Percentiles rank a stretch among this genome's conserved stretches.
Conservation (phyloP, 768 basidiomycete species). For the Boletales sp. region DNA sequence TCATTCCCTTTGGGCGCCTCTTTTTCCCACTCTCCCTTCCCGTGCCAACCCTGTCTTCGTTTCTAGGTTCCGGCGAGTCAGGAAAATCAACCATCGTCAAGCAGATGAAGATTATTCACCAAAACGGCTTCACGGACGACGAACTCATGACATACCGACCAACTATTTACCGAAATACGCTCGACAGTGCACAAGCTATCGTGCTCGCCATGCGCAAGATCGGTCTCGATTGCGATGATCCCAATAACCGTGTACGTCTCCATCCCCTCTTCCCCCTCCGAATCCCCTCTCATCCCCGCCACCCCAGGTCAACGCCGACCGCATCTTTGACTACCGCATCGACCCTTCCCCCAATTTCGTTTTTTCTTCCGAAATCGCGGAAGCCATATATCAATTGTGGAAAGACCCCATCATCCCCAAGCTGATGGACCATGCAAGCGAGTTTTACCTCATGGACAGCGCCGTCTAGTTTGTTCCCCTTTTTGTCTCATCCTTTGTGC, state of each 20-base stretch:
- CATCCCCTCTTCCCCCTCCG: fast-evolving
- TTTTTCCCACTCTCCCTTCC: not conserved
- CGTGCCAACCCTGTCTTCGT: not conserved
- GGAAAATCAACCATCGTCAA: slow-evolving; percentile 97
- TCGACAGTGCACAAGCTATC: slow-evolving; percentile 86
- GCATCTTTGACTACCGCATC: slow-evolving; percentile 54
- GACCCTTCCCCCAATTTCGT: slow-evolving; percentile 40
- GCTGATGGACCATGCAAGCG: slow-evolving; percentile 56
- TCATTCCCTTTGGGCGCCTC: slow-evolving; percentile 8
- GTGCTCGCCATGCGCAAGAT: slow-evolving; percentile 85
- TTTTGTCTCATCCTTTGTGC: not conserved
- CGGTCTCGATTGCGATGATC: slow-evolving; percentile 69
- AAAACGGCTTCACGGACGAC: slow-evolving; percentile 77
- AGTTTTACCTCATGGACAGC: slow-evolving; percentile 96
- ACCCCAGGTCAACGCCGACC: slow-evolving; percentile 48
- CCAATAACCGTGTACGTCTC: slow-evolving; percentile 51
- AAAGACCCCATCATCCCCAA: slow-evolving; percentile 58
- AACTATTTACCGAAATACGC: slow-evolving; percentile 80
- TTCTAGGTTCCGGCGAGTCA: slow-evolving; percentile 87
- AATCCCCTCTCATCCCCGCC: slow-evolving; percentile 11
- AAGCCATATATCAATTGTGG: slow-evolving; percentile 67
- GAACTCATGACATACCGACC: slow-evolving; percentile 76
- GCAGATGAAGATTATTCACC: slow-evolving; percentile 99
- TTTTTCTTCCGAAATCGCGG: slow-evolving; percentile 62
- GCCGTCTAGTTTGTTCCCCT: slow-evolving; percentile 61